Evolutionary conservation across 495 filamentous ascomycete species (phyloP), one percentile per base, ranked within the genome.

Genomic region (Podospora pseudocomata): DNA sequence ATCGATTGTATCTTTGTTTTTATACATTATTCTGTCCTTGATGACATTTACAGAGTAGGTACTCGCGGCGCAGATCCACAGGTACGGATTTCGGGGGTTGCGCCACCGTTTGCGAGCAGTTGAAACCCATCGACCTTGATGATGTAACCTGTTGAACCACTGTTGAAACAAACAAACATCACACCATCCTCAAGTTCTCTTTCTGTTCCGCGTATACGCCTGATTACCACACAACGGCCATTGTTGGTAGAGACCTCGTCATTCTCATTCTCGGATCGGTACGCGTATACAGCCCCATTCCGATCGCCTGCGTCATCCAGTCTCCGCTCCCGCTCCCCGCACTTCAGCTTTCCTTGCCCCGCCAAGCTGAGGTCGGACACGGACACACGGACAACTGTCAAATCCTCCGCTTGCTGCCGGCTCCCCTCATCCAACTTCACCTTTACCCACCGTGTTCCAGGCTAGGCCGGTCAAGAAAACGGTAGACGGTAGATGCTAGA

Each of bases 131-230:
- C 39, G 6, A 11, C 27, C 5, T 62, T 28, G 23, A 49, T 49
- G 39, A 49, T 65, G 64, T 56, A 65, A 65, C 64, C 5, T 49
- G 39, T 49, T 49, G 39, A 49, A 3, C 39, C 39, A 49, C 39
- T 49, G 3, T 49, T 11, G 39, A 49, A 49, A 49, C 39, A 49
- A 18, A 49, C 39, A 49, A 49, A 49, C 39, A 49, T 5, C 34
- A 5, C 34, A 39, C 34, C 34, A 49, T 5, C 9, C 39, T 11
- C 7, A 13, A 3, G 39, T 49, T 49, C 39, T 49, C 39, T 49
- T 49, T 49, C 15, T 16, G 34, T 49, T 49, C 39, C 39, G 39
- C 39, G 13, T 16, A 49, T 49, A 49, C 39, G 13, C 5, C 13
- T 49, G 39, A 13, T 13, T 13, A 1, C 13, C 5, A 2, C 2